Evolutionary conservation across 106 monocot species (phyloP).

Genomic region (Acanthochlamys bracteata): DNA sequence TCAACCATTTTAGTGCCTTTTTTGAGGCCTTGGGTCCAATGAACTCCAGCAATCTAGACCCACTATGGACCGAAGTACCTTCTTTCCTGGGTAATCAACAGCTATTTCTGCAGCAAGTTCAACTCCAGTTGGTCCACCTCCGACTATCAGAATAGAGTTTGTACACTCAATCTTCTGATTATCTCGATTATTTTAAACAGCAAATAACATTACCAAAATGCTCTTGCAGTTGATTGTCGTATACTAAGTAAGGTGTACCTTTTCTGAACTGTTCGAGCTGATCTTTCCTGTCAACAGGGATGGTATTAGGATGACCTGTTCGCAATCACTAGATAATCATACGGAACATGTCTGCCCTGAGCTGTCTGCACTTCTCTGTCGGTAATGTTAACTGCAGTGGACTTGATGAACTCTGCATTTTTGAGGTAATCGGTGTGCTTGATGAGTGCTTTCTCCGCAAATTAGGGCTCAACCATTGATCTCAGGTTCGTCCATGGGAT

Average conservation of each 20-base stretch:
- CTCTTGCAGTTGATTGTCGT: too few species aligned
- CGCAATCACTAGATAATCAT: conserved; percentile 33
- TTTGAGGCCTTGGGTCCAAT: conserved; percentile 22
- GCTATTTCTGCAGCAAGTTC: conserved; percentile 32
- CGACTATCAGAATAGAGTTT: conserved; percentile 23
- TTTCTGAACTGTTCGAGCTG: conserved; percentile 21
- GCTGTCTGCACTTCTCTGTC: conserved; percentile 21
- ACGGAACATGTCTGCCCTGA: conserved; percentile 14
- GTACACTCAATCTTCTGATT: conserved; percentile 21
- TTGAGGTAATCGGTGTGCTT: conserved; percentile 25
- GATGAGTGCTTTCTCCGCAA: conserved; percentile 27
- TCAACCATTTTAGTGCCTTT: conserved; percentile 25
- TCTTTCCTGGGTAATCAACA: conserved; percentile 28
- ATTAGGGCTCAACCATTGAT: conserved; percentile 25
- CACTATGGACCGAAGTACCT: conserved; percentile 24
- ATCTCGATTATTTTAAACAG: too few species aligned
- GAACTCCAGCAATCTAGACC: conserved; percentile 23
- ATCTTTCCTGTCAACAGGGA: conserved; percentile 13
- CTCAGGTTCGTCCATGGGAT: conserved; percentile 52
- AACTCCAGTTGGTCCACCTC: conserved; percentile 29
- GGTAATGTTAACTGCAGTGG: conserved; percentile 17
- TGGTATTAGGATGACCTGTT: conserved; percentile 22
- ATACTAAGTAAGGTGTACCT: conserved; percentile 13
- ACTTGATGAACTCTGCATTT: conserved; percentile 20
- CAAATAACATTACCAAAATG: too few species aligned